Evolutionary conservation across 768 basidiomycete species (phyloP), one percentile per base, ranked within the genome.

Genomic region (Thelephora aurantiotincta): DNA sequence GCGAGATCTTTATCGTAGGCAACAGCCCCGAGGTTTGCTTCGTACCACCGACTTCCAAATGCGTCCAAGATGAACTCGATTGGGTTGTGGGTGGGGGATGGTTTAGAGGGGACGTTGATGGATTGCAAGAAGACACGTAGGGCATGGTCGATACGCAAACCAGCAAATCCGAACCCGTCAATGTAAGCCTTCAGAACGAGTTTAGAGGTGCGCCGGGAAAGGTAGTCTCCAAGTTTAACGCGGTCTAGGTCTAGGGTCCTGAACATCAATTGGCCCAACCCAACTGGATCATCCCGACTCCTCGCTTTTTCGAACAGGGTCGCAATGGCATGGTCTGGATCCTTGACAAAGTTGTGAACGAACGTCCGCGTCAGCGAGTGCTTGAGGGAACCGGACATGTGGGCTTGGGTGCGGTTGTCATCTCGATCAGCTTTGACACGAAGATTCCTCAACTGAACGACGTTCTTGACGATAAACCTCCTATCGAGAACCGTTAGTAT

Each of bases 31-130:
- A 79, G 74, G 58, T 99, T 98, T 16, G 87, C 83, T 51, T 91
- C 86, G 56, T 88, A 87, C 87, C 92, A 98, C 23, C 86, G 75
- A 54, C 76, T 73, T 12, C 91, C 85, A 59, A 99, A 91, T 9
- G 82, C 75, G 55, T 87, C 80, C 26, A 97, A 70, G 2, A 96
- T 68, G 54, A 80, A 72, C 53, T 92, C 87, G 30, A 81, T 61
- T 37, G 67, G 59, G 46, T 64, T 63, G 44, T 68, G 64, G 13
- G 65, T 54, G 13, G 59, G 16, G 57, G 62, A 50, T 5, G 38
- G 22, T 34, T 73, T 70, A 23, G 66, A 57, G 6, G 80, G 77
- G n/a, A 83, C 57, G 55, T 84, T 72, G 34, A 97, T 61, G 6
- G 91, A 82, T 55, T 89, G 77, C 50, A 97, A 66, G 69, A 98